Conservation (phyloP, 805 yeast genomes). For the Candida silvicultrix region DNA sequence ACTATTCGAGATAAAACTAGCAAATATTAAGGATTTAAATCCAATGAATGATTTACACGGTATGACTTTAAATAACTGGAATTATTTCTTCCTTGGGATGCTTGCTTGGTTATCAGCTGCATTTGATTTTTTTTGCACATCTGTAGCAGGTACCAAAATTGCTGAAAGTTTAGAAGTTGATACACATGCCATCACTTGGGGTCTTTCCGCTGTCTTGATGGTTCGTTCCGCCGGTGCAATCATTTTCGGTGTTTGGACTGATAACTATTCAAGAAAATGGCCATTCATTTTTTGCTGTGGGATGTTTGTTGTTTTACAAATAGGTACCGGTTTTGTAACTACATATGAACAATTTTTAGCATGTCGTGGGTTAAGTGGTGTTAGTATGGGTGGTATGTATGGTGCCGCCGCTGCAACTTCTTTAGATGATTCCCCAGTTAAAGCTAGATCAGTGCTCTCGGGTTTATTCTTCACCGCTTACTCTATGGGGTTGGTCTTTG, state of each 20-base stretch:
- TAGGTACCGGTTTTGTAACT: slow-evolving; percentile 59
- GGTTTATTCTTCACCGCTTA: slow-evolving; percentile 56
- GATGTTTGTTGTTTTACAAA: slow-evolving; percentile 48
- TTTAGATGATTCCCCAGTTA: slow-evolving; percentile 57
- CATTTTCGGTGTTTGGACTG: slow-evolving; percentile 58
- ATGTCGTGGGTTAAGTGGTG: slow-evolving; percentile 56
- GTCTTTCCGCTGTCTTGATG: slow-evolving; percentile 67
- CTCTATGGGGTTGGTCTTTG: slow-evolving; percentile 61
- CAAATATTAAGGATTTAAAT: slow-evolving; percentile 24
- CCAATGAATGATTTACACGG: slow-evolving; percentile 37
- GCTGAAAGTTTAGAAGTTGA: slow-evolving; percentile 41
- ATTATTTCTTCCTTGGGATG: slow-evolving; percentile 51
- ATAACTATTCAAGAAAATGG: slow-evolving; percentile 61
- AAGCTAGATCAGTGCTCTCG: slow-evolving; percentile 56
- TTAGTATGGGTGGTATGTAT: slow-evolving; percentile 46
- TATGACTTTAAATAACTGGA: slow-evolving; percentile 41
- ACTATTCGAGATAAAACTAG: slow-evolving; percentile 18
- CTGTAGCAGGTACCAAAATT: slow-evolving; percentile 48
- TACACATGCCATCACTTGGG: slow-evolving; percentile 60
- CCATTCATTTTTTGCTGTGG: slow-evolving; percentile 51
- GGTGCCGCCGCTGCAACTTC: slow-evolving; percentile 39
- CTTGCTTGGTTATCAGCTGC: slow-evolving; percentile 71
- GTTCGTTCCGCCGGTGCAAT: slow-evolving; percentile 67
- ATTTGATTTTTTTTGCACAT: slow-evolving; percentile 62
- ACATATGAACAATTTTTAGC: slow-evolving; percentile 55